A percentile compares a stretch with the other conserved stretches of the same genome.
These are phyloP conservation scores for Podospora sp. DNA, from an alignment of 495 filamentous ascomycete genomes.

Conservation along the genomic window DNA sequence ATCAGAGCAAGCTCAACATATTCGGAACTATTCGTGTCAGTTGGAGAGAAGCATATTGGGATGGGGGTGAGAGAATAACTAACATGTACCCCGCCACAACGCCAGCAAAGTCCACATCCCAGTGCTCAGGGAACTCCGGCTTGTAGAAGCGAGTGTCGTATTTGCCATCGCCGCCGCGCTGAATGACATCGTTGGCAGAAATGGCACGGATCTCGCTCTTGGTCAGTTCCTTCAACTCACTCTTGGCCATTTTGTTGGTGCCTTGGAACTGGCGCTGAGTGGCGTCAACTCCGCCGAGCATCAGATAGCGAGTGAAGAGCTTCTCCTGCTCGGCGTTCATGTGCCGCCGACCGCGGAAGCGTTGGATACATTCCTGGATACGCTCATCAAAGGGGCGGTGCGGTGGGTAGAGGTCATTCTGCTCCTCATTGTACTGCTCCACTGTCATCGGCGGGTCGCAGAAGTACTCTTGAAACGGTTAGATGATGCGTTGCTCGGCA, in stretches of 20 bases:
- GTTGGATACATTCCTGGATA: conserved; percentile 82
- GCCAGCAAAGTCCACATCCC: conserved; percentile 77
- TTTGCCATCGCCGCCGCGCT: conserved; percentile 32
- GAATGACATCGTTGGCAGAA: conserved; percentile 62
- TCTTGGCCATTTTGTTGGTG: conserved; percentile 54
- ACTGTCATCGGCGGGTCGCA: conserved; percentile 78
- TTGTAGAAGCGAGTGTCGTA: conserved; percentile 47
- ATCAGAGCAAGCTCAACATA: conserved; percentile 22
- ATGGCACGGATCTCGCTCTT: conserved; percentile 64
- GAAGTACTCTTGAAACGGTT: conserved; percentile 58
- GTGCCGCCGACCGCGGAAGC: conserved; percentile 74
- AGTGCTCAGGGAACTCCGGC: conserved; percentile 49
- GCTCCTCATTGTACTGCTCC: conserved; percentile 62
- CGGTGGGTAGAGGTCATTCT: conserved; percentile 28
- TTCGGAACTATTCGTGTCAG: conserved; percentile 26
- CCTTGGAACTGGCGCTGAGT: conserved; percentile 68
- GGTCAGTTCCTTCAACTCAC: conserved; percentile 54
- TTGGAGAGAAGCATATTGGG: background rate
- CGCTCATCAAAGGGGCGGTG: conserved; percentile 49
- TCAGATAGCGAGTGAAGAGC: conserved; percentile 78
- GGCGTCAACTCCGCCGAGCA: conserved; percentile 78
- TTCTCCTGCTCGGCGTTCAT: conserved; percentile 61
- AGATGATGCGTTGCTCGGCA: background rate
- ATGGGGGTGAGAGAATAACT: conserved; percentile 23
- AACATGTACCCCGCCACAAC: conserved; percentile 80